Evolutionary conservation across 2,329 filamentous ascomycete species (phyloP), one percentile per base, ranked within the genome.

Genomic region (Myriosclerotinia scirpicola): DNA sequence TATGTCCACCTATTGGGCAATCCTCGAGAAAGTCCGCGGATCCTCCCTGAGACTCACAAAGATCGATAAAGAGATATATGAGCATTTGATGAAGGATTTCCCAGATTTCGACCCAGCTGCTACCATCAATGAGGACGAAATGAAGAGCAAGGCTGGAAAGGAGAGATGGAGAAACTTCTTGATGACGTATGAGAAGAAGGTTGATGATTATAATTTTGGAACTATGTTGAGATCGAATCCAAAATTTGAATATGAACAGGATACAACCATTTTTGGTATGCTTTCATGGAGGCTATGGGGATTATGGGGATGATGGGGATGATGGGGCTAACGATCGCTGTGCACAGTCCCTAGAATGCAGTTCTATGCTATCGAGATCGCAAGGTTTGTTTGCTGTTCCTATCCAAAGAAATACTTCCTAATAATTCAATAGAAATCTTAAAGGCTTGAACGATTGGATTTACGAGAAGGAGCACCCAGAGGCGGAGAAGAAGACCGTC

Each of bases 141-240:
- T 99, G 94, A 99, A 99, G 88, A 97, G 92, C 85, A 96, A 96
- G 82, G 80, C 82, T 17, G 94, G 94, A 77, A 99, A 99, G 83
- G 92, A 96, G 80, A 85, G 86, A 77, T 99, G 95, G 95, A 88
- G 95, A 75, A 91, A 90, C 71, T 99, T 97, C 81, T 90, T 97
- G 85, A 93, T 90, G 84, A 82, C 84, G 69, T 99, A 97, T 78
- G 93, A 98, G 81, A 93, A 96, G 80, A 94, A 86, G 80, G 83
- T 99, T n/a, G 90, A 95, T 70, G 96, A 99, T 80, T 99, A 89
- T 84, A 99, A 97, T 83, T 99, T 97, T 79, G 95, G 95, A 66
- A 97, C 95, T 44, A 93, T 99, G 85, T 78, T 99, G 74, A 87
- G 95, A 67, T 84, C 86, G 67, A 91, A 85, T 75, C 85, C 92